Evolutionary conservation across 164 flowering plant species (phyloP).

Genomic region (Litsea cubeba): DNA sequence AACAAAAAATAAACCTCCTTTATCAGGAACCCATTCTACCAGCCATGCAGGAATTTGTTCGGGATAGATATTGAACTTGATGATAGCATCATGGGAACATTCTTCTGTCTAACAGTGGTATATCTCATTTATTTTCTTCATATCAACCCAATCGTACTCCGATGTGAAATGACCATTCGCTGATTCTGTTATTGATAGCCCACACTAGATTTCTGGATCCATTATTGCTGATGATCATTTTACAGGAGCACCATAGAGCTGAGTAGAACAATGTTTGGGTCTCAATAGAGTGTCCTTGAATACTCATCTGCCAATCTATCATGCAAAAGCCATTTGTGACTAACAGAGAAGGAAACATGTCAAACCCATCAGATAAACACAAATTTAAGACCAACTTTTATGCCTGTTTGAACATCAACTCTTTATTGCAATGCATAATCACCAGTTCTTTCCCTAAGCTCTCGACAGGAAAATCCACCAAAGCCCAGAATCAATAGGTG

Average conservation of each 20-base stretch:
- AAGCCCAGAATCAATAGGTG: conserved; percentile 32
- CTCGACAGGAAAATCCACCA: conserved; percentile 94
- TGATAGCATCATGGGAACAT: conserved; percentile 72
- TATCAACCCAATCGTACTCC: conserved; percentile 81
- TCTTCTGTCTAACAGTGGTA: conserved; percentile 87
- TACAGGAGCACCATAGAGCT: conserved; percentile 72
- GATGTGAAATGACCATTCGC: conserved; percentile 72
- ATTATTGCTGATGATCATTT: conserved; percentile 65
- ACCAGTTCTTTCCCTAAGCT: conserved; percentile 85
- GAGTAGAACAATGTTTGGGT: conserved; percentile 83
- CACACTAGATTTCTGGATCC: conserved; percentile 58
- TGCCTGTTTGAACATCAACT: conserved; percentile 89
- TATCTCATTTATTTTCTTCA: conserved; percentile 73
- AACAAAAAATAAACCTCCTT: conserved; percentile 39
- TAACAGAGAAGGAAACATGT: conserved; percentile 84
- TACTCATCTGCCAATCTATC: conserved; percentile 94
- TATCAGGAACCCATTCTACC: conserved; percentile 72
- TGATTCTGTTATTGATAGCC: conserved; percentile 75
- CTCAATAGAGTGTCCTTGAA: conserved; percentile 93
- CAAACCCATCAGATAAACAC: conserved; percentile 86
- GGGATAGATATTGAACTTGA: conserved; percentile 87
- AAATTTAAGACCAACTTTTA: conserved; percentile 66
- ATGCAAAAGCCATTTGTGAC: conserved; percentile 96
- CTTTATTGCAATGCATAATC: conserved; percentile 79
- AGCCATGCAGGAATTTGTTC: conserved; percentile 86